Base-by-base conservation (phyloP, 306 rosid genomes). In the Glycine latifolia region DNA sequence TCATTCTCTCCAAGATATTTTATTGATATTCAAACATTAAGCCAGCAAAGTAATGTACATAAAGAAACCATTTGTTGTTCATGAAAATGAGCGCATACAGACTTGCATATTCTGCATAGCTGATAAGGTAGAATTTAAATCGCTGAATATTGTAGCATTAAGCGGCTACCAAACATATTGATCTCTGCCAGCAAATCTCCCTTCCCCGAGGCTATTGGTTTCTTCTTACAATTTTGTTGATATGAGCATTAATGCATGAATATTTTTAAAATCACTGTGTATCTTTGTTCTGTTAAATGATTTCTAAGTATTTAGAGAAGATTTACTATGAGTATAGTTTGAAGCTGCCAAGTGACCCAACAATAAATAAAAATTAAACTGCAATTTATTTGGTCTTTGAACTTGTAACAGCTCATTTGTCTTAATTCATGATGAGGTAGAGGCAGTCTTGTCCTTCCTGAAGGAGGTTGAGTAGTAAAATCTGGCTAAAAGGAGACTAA, bases 381-480 rank as follows among this genome's bases (percentile, higher is more conserved):
- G 52, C 44, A 58, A 35, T 46, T 35, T 60, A 35, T 71, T 55
- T 65, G 54, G 62, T 16, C 17, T 71, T 14, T 80, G 15, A 60
- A 60, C 54, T 41, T 60, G 33, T 33, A 71, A 35, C n/a, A 33
- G 70, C 43, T 47, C 11, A 26, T 70, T 35, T 71, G 50, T 59
- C 14, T 59, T 55, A 55, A 33, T 37, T 26, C 43, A 16, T 65
- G 63, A 61, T 61, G 43, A 49, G 8, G 43, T 16, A 63, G 65
- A 52, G 31, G 55, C 46, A 11, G 14, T 67, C 31, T 16, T 55
- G 5, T 13, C 66, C 67, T 54, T 78, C 44, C 67, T 78, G 41
- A 53, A 67, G 70, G 20, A 63, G 52, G 58, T 52, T 47, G 77
- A 58, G 16, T 47, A 35, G 39, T 59, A 35, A 80, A 79, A 20